A percentile compares a stretch with the other conserved stretches of the same genome.
Conservation (phyloP, 768 basidiomycete species). For the Fomitopsis serialis region DNA sequence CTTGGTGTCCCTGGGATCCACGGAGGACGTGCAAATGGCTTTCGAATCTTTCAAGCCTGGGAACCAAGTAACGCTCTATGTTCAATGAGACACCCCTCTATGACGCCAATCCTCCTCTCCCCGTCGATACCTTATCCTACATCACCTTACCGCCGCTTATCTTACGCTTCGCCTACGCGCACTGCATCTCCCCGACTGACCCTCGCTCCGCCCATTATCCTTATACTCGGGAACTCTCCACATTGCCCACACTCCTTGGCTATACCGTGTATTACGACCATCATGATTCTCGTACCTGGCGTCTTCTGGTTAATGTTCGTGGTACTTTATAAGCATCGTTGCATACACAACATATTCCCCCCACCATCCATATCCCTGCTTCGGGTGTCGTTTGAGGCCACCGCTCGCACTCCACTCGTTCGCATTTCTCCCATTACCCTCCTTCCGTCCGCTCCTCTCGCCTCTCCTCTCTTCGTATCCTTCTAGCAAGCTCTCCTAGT, state of each 20-base stretch:
- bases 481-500: neutral
- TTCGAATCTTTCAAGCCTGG: constrained; percentile 79
- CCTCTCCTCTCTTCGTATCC: neutral
- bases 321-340: constrained; percentile 6
- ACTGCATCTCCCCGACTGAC: constrained; percentile 6
- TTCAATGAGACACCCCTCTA: constrained; percentile 43
- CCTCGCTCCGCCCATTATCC: constrained; percentile 13
- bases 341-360: constrained; percentile 4
- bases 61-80: constrained; percentile 78
- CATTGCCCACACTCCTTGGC: constrained; percentile 17
- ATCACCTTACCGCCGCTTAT: constrained; percentile 3
- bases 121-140: neutral
- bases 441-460: neutral
- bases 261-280: constrained; percentile 16
- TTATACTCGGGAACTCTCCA: constrained; percentile 18
- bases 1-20: constrained; percentile 80
- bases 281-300: constrained; percentile 12
- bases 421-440: neutral
- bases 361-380: neutral
- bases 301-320: constrained; percentile 1
- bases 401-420: constrained; percentile 1
- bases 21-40: constrained; percentile 92
- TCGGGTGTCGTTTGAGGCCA: constrained; percentile 4
- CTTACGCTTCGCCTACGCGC: constrained; percentile 5
- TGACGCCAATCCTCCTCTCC: neutral